Base-by-base conservation (phyloP, 768 basidiomycete species). In the Trametes sanguinea region DNA sequence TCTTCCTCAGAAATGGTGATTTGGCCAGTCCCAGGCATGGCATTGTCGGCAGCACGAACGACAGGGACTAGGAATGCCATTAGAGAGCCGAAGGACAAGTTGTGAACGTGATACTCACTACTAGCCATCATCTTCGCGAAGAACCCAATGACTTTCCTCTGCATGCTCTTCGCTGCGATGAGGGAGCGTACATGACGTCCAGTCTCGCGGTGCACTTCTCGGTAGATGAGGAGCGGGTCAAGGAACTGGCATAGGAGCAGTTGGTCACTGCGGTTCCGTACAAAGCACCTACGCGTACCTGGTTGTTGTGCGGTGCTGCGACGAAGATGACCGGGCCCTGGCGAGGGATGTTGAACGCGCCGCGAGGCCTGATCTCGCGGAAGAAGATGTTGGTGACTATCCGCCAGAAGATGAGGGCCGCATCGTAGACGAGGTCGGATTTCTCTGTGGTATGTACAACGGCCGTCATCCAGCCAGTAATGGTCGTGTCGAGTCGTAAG, bases 341-440 rank as follows among this genome's bases (percentile, higher is more conserved):
- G 60, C 82, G 82, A 29, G 96, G 96, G 61, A 98, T 92, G 73
- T 97, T 92, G 83, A 91, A 98, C 37, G 95, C 91, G 53, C 96
- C 93, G 74, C 96, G 81, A 3, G 95, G 92, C 61, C 96, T 83
- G 69, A 98, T 88, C 77, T 98, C 96, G 67, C 96, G 81, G 79
- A 98, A 98, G 82, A 98, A 98, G 67, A 98, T 87, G 76, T 91
- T 91, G 65, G 91, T 93, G 60, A 96, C 83, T 2, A 83, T 78
- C 60, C 89, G 78, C 92, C 92, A 96, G 61, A 96, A 93, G 50
- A 90, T 72, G 74, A 96, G 85, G 43, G 86, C 86, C 30, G 85
- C 79, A 71, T 94, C 90, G 72, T 94, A 95, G 67, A 77, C 68
- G 53, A 76, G 58, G 64, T 73, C 72, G 16, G 57, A 47, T 16